Evolutionary conservation across 768 basidiomycete genomes (phyloP).

Genomic region (Mycena floridula): DNA sequence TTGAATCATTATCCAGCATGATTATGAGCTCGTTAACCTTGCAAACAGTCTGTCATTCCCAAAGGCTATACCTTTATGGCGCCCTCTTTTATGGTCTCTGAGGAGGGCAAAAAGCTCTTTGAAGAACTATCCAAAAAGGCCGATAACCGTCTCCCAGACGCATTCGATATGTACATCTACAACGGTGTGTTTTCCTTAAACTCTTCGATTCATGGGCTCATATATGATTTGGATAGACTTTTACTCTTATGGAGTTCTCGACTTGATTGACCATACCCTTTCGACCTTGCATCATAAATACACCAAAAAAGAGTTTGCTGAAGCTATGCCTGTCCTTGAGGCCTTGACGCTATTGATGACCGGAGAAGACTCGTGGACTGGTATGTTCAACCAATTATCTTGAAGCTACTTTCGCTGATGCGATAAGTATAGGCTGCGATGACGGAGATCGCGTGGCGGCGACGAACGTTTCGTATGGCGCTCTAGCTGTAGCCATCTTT

Average conservation of each 20-base stretch:
- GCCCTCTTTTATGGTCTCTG: background rate
- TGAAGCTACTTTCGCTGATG: background rate
- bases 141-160: background rate
- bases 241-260: slow-evolving; percentile 28
- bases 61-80: background rate
- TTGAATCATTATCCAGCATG: no score
- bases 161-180: background rate
- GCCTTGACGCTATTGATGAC: slow-evolving; percentile 26
- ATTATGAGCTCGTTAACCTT: no score
- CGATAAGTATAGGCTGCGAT: slow-evolving; percentile 2
- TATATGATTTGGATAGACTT: no score
- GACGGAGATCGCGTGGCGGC: slow-evolving; percentile 6
- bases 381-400: slow-evolving; percentile 14
- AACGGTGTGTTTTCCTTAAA: slow-evolving; percentile 8
- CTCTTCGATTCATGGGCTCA: slow-evolving; percentile 30
- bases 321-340: slow-evolving; percentile 26
- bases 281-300: slow-evolving; percentile 23
- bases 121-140: background rate
- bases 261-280: slow-evolving; percentile 27
- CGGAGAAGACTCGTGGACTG: slow-evolving; percentile 22
- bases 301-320: slow-evolving; percentile 24
- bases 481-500: slow-evolving; percentile 24
- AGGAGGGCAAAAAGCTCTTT: background rate
- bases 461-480: slow-evolving; percentile 29
- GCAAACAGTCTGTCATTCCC: background rate